Base-by-base conservation (phyloP, 1,284 basidiomycete genomes). In the Marasmius sp. region DNA sequence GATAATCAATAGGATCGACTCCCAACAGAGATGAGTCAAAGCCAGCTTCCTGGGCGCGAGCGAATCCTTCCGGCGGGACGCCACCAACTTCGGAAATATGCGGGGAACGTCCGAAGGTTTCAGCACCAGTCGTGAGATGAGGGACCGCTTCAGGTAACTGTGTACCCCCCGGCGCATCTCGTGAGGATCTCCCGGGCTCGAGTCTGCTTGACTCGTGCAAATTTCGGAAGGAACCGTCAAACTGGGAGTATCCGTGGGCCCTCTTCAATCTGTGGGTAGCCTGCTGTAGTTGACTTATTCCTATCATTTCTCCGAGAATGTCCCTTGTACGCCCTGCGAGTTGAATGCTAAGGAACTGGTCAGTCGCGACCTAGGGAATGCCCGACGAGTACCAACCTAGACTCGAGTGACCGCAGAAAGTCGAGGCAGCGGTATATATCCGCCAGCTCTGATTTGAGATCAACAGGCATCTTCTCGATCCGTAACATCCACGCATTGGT, bases 401-500 rank as follows among this genome's bases (percentile, higher is more conserved):
- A 33, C 50, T 52, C 50, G 20, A 52, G 50, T 8, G 50, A 52
- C 1, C 27, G 18, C 7, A 52, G 27, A 16, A 10, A 52, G 12
- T 52, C 50, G 6, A 52, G 27, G 16, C 50, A 52, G 12, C 34
- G 20, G 27, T 52, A 52, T 52, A 52, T 52, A 34, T 52, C 50
- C 16, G 50, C 50, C 50, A 52, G 27, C 34, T 52, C 50, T 34
- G 12, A 16, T 34, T 34, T 22, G 34, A 52, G 50, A 36, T 52
- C 50, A 7, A 52, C 50, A 9, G 50, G 50, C 10, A 33, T 16
- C 50, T 52, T 52, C 33, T 52, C 50, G 1, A 52, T 52, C n/a
- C 11, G 33, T 27, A 80, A 81, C 10, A 82, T 81, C 77, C 86
- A 88, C 18, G 87, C 81, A 61, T 82, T 84, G 64, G 88, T 77